A percentile compares a stretch with the other conserved stretches of the same genome.
phyloP scores from a whole-genome alignment of 352 stramenopile genomes.

The Phytophthora melonis region DNA sequence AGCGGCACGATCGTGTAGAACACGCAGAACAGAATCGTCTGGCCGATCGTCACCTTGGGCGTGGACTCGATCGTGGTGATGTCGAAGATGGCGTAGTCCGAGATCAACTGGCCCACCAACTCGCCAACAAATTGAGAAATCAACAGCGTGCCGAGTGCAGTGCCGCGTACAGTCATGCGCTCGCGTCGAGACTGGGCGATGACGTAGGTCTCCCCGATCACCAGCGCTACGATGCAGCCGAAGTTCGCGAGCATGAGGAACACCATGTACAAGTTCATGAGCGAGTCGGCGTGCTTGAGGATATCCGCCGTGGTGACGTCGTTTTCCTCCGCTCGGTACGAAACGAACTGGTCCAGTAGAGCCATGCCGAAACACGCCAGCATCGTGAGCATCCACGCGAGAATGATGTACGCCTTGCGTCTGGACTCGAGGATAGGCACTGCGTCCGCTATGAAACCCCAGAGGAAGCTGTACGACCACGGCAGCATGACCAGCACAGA shows the following conservation, averaged over 20 bases:
- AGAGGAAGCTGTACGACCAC: slow-evolving; percentile 77
- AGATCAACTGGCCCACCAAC: slow-evolving; percentile 42
- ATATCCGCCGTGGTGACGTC: slow-evolving; percentile 27
- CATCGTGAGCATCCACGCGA: slow-evolving; percentile 56
- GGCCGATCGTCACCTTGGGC: slow-evolving; percentile 38
- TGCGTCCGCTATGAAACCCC: slow-evolving; percentile 82
- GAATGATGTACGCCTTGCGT: slow-evolving; percentile 85
- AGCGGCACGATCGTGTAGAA: slow-evolving; percentile 57
- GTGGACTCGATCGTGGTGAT: slow-evolving; percentile 21
- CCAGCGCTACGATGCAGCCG: slow-evolving; percentile 49
- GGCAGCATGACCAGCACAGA: slow-evolving; percentile 49
- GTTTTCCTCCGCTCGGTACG: slow-evolving; percentile 31
- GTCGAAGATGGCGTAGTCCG: slow-evolving; percentile 45
- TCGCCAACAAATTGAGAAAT: slow-evolving; percentile 48
- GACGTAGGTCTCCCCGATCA: slow-evolving; percentile 56
- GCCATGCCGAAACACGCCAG: slow-evolving; percentile 49
- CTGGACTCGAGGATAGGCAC: slow-evolving; percentile 77
- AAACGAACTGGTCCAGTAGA: slow-evolving; percentile 43
- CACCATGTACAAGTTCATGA: slow-evolving; percentile 48
- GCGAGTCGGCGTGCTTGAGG: slow-evolving; percentile 14
- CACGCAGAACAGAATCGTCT: slow-evolving; percentile 44
- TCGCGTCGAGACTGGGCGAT: slow-evolving; percentile 52
- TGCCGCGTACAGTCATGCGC: slow-evolving; percentile 39
- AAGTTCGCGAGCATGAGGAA: slow-evolving; percentile 54
- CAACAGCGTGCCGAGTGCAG: slow-evolving; percentile 44